Base-by-base conservation (phyloP, 768 basidiomycete genomes). In the Wakefieldia striispora region DNA sequence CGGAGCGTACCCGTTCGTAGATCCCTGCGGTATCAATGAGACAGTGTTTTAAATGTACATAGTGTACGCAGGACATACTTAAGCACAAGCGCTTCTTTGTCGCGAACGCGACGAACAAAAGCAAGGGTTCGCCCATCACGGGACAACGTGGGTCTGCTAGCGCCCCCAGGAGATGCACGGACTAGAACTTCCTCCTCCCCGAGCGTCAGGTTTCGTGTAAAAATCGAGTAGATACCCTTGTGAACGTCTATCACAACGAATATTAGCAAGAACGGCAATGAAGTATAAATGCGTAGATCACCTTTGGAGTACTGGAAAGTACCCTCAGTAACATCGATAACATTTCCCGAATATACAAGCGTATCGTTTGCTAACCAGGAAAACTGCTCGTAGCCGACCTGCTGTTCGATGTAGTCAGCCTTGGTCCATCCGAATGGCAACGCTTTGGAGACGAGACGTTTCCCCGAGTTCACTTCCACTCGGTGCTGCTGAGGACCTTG, bases 331-430 rank as follows among this genome's bases (percentile, higher is more conserved):
- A 53, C 56, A 57, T 88, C 84, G 5, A 53, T 61, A 7, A 83
- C 74, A 58, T 89, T 88, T 69, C 82, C 83, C 6, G 86, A 72
- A 60, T 77, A 88, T 14, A 88, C 81, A 10, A 88, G 57, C 16
- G 71, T 67, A 52, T 86, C 84, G 21, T 75, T 66, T 7, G 76
- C 75, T 24, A 65, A 63, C 84, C 84, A 88, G 40, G 86, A 72
- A 51, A 82, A 70, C 57, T 88, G 87, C 53, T 88, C 86, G 1
- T 83, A 81, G 1, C 86, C 87, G 50, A 89, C 82, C 62, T 88
- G 87, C 55, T 85, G 84, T 24, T 84, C 75, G 10, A 73, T 75
- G 56, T 88, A 88, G 31, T 82, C 63, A 10, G 78, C 72, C 19
- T 76, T 61, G 23, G 72, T 70, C 86, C 86, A 87, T 2, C 84